phyloP scores from a whole-genome alignment of 352 stramenopile species.

The Phytophthora hybrid region DNA sequence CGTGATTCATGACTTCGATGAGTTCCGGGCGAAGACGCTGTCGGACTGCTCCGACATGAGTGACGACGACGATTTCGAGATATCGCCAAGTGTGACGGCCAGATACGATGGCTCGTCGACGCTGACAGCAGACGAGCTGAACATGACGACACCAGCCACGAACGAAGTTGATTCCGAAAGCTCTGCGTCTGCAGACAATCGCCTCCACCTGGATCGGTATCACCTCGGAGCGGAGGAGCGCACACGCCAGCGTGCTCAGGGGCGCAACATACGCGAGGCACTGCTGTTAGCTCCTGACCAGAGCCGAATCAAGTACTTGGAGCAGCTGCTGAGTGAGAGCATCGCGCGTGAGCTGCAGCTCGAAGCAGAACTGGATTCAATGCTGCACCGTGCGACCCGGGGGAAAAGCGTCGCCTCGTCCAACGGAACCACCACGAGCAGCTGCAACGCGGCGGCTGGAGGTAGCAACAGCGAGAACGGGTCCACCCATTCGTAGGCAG shows the following conservation, averaged over 20 bases:
- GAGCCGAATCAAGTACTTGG: conserved; percentile 89
- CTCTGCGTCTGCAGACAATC: conserved; percentile 23
- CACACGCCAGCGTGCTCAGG: conserved; percentile 80
- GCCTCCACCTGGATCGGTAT: conserved; percentile 57
- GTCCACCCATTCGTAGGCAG: conserved; percentile 22
- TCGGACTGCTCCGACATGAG: conserved; percentile 88
- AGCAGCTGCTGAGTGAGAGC: conserved; percentile 86
- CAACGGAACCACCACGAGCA: conserved; percentile 7
- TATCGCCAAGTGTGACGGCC: conserved; percentile 44
- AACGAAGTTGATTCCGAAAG: conserved; percentile 43
- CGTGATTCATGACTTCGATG: conserved; percentile 85
- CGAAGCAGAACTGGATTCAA: conserved; percentile 78
- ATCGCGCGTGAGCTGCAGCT: conserved; percentile 86
- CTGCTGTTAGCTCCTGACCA: conserved; percentile 80
- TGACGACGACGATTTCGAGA: conserved; percentile 75
- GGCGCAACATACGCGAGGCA: conserved; percentile 79
- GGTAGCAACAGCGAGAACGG: conserved; percentile 36
- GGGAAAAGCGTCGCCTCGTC: conserved; percentile 7
- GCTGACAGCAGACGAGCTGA: conserved; percentile 40
- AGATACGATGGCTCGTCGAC: conserved; percentile 46
- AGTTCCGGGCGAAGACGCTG: conserved; percentile 70
- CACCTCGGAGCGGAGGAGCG: conserved; percentile 71
- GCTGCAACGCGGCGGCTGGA: conserved; percentile 6
- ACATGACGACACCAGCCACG: conserved; percentile 36
- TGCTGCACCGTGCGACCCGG: conserved; percentile 51